Percentiles rank a stretch among this genome's conserved stretches.
Conservation (phyloP, 1,284 basidiomycete species). For the Lignosus rhinocerotis region DNA sequence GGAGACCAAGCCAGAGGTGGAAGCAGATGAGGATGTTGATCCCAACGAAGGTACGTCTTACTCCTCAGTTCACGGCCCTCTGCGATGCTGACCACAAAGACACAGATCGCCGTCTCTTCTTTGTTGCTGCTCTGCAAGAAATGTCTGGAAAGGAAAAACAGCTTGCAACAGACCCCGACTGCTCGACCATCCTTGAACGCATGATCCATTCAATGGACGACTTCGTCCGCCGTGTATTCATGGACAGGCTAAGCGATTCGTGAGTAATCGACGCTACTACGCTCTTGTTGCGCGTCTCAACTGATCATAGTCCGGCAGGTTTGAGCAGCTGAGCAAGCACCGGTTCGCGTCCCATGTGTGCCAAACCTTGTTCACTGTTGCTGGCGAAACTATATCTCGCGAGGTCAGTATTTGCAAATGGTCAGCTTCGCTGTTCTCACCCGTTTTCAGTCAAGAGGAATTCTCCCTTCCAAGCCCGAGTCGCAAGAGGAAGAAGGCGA, state of each 20-base stretch:
- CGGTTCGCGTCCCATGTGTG: slow-evolving; percentile 92
- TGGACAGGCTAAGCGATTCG: slow-evolving; percentile 84
- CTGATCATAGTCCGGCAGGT: slow-evolving; percentile 43
- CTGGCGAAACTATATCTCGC: slow-evolving; percentile 73
- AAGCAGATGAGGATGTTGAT: slow-evolving; percentile 54
- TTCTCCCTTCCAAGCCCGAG: slow-evolving; percentile 54
- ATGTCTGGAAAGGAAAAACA: slow-evolving; percentile 86
- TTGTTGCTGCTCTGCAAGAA: slow-evolving; percentile 81
- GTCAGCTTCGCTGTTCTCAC: background rate
- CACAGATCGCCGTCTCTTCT: slow-evolving; percentile 79
- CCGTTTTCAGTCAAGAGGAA: slow-evolving; percentile 53
- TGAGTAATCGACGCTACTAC: slow-evolving; percentile 45
- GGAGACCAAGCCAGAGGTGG: slow-evolving; percentile 38
- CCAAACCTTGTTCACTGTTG: slow-evolving; percentile 81
- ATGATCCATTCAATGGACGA: slow-evolving; percentile 93
- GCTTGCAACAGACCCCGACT: slow-evolving; percentile 90
- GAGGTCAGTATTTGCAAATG: slow-evolving; percentile 57
- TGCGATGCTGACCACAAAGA: background rate
- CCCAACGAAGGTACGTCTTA: slow-evolving; percentile 71
- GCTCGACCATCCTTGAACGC: slow-evolving; percentile 84
- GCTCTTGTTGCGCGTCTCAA: slow-evolving; percentile 20
- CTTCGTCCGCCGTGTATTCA: slow-evolving; percentile 84
- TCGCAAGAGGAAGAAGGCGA: slow-evolving; percentile 56
- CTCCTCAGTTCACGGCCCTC: background rate
- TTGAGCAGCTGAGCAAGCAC: slow-evolving; percentile 69